Base-by-base conservation (phyloP, 2,329 filamentous ascomycete genomes). In the Orbilia brochopaga region DNA sequence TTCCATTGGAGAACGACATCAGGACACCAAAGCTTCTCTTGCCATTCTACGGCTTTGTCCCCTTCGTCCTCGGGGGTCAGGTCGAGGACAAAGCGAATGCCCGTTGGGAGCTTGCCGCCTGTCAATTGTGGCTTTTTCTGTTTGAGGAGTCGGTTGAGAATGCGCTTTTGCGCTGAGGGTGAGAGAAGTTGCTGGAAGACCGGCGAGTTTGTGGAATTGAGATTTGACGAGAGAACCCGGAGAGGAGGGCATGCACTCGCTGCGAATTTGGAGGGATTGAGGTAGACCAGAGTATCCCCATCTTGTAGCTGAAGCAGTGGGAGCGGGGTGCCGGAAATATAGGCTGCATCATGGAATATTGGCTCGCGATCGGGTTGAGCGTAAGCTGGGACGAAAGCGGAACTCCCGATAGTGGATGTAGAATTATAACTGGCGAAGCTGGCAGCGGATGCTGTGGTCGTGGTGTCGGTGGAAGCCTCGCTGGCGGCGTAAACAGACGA, bases 11-110 rank as follows among this genome's bases (percentile, higher is more conserved):
- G 82, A 35, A 88, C 81, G 0, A 83, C 83, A 2, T 80, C 78
- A 0, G 86, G 84, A 59, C 87, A 83, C 11, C 83, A 87, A 11
- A 88, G 76, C 65, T 86, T 83, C 0, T 84, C 85, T 65, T 87
- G 81, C 67, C 85, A 80, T 23, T 85, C 83, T 1, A 87, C 83
- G 8, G 86, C 82, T 11, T 88, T 87, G 1, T 89, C 86, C 1
- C 86, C 88, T 76, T 88, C 84, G 0, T 79, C 79, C 0, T 85
- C 83, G 0, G 87, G 87, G 0, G 86, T 88, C 11, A 90, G 80
- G 74, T 90, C 87, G 37, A 90, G 75, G 17, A 88, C 79, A 74
- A 84, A 89, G 65, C 83, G 82, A 75, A 88, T 79, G 0, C 81
- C 83, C 1, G 78, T 74, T 0, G 77, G 78, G 3, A 79, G 76